Base-by-base conservation (phyloP, 257 asterid genomes). In the Buddleja alternifolia region DNA sequence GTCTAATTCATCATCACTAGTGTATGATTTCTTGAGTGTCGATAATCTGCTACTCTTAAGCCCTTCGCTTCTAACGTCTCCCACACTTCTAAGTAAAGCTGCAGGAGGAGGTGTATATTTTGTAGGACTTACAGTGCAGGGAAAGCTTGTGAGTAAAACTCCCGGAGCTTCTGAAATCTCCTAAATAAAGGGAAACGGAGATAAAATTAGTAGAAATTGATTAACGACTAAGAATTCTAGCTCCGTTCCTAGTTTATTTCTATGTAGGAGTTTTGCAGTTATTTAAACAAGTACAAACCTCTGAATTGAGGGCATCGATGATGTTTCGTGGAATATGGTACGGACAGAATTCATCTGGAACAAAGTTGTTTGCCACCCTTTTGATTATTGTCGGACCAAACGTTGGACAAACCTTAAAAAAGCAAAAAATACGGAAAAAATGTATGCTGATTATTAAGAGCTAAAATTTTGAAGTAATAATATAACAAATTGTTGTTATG, bases 271-370 rank as follows among this genome's bases (percentile, higher is more conserved):
- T 11, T 52, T 63, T 23, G 29, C 41, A 37, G 23, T 41, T 7
- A n/a, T 48, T 5, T 7, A 50, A 58, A 54, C 29, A 47, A 65
- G 68, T 57, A 78, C 88, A 57, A 72, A 85, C 95, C 96, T 93
- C 95, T 10, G 81, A 58, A 69, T 76, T 82, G 57, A 93, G 90
- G 36, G 92, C 84, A 12, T 82, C 73, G 24, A 89, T 67, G 69
- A 93, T 82, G 75, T 75, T 60, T 6, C 40, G 79, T 21, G 99
- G 99, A 63, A 93, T 82, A n/a, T 96, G 96, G 10, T 83, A 68
- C 23, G 99, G 97, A 70, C 85, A 84, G 84, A 93, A 93, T 73
- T 90, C 96, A 52, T 93, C 99, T 0, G 97, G 99, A 46, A 88
- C 86, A 65, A 85, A 93, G 75, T 81, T 81, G 58, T 60, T 63